Conservation (phyloP, 768 basidiomycete genomes). For the Exsudoporus frostii region DNA sequence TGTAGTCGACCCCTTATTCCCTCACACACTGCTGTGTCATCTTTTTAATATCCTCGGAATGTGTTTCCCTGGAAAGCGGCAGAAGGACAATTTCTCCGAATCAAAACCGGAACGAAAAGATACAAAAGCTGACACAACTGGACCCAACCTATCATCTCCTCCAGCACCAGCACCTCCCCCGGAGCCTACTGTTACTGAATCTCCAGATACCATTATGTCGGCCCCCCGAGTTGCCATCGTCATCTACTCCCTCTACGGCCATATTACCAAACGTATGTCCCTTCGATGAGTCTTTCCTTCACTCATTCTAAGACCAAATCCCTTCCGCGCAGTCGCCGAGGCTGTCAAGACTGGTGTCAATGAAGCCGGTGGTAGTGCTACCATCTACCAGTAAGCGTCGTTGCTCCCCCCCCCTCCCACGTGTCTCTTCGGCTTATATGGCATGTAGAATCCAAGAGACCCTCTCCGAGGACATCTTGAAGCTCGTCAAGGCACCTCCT, state of each 20-base stretch:
- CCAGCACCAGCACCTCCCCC: neutral
- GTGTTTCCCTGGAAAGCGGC: conserved; percentile 40
- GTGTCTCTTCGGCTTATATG: neutral
- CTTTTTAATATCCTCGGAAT: conserved; percentile 18
- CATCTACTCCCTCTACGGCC: conserved; percentile 51
- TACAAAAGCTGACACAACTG: conserved; percentile 9
- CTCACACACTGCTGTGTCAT: conserved; percentile 2
- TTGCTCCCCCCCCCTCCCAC: neutral
- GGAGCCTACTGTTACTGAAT: neutral
- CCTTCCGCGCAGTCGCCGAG: conserved; percentile 27
- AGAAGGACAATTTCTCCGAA: conserved; percentile 34
- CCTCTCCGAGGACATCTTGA: conserved; percentile 65
- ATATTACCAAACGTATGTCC: conserved; percentile 43
- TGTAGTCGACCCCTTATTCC: conserved; percentile 2
- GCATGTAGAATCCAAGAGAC: conserved; percentile 72
- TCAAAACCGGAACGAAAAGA: conserved; percentile 12
- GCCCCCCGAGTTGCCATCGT: conserved; percentile 42
- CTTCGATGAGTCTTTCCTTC: neutral
- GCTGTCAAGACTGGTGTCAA: conserved; percentile 40
- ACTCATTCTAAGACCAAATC: neutral
- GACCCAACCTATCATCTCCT: conserved; percentile 1
- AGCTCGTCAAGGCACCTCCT: conserved; percentile 65
- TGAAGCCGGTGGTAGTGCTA: conserved; percentile 40
- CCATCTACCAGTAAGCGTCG: conserved; percentile 44
- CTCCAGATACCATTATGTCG: conserved; percentile 9